Conservation (phyloP, 345 rosid genomes). For the Eutrema yunnanense region DNA sequence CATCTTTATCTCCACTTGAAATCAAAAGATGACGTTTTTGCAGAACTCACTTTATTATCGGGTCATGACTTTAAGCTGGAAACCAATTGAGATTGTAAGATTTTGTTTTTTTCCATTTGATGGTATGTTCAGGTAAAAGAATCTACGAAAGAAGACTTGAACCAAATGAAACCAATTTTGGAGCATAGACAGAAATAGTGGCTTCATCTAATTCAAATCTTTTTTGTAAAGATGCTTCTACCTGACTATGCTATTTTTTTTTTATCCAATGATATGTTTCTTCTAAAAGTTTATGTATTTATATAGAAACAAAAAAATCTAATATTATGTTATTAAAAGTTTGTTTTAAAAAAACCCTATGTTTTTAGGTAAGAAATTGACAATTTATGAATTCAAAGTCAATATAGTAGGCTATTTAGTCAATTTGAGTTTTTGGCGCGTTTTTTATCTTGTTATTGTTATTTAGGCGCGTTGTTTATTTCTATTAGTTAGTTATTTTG, state of each 20-base stretch:
- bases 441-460: neutral
- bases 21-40: too few relatives aligned
- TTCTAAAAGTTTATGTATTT: neutral
- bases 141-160: neutral
- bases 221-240: neutral
- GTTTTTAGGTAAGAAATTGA: neutral
- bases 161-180: neutral
- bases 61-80: too few relatives aligned
- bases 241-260: neutral
- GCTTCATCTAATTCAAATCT: too few relatives aligned
- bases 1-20: neutral
- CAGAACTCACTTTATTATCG: too few relatives aligned
- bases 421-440: neutral
- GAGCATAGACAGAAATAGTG: neutral
- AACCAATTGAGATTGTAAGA: too few relatives aligned
- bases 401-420: neutral
- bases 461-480: neutral
- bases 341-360: neutral
- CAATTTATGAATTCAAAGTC: neutral
- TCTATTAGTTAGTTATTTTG: neutral
- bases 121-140: neutral
- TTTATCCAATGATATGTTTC: neutral
- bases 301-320: neutral
- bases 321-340: neutral
- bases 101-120: neutral